Percentiles rank a stretch among this genome's conserved stretches.
Conservation (phyloP, 257 asterid genomes). For the Voacanga thouarsii region DNA sequence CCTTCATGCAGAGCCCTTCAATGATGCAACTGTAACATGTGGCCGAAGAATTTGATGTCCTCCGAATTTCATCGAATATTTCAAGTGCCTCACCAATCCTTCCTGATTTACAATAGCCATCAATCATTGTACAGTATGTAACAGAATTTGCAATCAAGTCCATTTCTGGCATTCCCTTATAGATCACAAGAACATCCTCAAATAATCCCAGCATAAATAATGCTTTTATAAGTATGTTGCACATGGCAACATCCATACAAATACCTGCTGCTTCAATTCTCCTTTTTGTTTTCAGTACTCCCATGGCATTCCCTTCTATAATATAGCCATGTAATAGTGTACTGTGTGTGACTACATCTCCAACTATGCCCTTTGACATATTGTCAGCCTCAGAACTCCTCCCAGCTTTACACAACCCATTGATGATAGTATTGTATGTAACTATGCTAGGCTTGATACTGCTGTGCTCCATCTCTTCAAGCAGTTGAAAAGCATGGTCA, state of each 20-base stretch:
- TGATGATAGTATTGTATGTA: constrained; percentile 70
- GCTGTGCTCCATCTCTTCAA: constrained; percentile 64
- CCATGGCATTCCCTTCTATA: constrained; percentile 48
- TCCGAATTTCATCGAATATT: constrained; percentile 53
- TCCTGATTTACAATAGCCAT: constrained; percentile 69
- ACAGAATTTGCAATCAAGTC: constrained; percentile 45
- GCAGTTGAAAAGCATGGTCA: constrained; percentile 48
- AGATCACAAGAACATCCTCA: constrained; percentile 62
- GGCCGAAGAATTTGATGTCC: constrained; percentile 43
- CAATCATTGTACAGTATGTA: constrained; percentile 58
- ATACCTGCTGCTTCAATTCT: constrained; percentile 55
- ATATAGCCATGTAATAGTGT: constrained; percentile 69
- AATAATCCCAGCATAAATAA: constrained; percentile 68
- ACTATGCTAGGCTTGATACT: constrained; percentile 62
- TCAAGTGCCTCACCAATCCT: constrained; percentile 68
- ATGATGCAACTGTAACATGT: constrained; percentile 54
- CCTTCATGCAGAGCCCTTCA: constrained; percentile 54
- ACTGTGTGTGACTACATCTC: constrained; percentile 67
- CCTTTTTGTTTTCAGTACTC: constrained; percentile 50
- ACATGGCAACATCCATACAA: constrained; percentile 55
- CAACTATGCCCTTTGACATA: constrained; percentile 49
- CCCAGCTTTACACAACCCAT: constrained; percentile 76
- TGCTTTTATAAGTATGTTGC: constrained; percentile 70
- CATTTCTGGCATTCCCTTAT: constrained; percentile 45
- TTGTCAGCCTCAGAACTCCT: constrained; percentile 68